Percentiles rank a stretch among this genome's conserved stretches.
Conservation (phyloP, 805 yeast species). For the Peterozyma toletana region DNA sequence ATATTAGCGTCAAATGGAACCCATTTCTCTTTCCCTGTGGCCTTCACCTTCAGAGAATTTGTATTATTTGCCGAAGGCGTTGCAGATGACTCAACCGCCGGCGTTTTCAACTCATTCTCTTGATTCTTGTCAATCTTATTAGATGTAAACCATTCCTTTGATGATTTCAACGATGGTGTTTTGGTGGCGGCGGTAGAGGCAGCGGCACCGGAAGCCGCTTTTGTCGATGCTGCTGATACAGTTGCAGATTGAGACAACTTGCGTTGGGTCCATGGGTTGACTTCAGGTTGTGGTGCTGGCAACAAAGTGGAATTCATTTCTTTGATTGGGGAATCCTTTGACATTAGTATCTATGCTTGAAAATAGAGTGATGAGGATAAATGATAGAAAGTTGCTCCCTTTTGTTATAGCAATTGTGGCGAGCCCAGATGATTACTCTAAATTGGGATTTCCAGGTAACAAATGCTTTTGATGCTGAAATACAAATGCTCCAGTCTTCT, state of each 20-base stretch:
- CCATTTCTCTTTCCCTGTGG: slow-evolving; percentile 8
- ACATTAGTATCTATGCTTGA: no score
- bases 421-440: no score
- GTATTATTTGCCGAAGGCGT: neutral
- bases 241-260: neutral
- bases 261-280: slow-evolving; percentile 8
- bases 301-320: neutral
- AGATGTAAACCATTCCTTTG: neutral
- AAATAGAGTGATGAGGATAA: no score
- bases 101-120: neutral
- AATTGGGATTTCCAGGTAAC: no score
- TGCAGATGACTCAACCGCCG: neutral
- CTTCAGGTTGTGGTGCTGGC: slow-evolving; percentile 7
- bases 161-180: neutral
- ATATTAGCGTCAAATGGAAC: slow-evolving; percentile 8
- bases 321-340: neutral
- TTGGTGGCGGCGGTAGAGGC: neutral
- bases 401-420: no score
- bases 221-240: neutral
- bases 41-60: neutral
- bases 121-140: neutral
- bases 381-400: no score
- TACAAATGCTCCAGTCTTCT: no score
- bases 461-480: no score
- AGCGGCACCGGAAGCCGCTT: neutral